Base-by-base conservation (phyloP, 78 protist genomes). In the Monosiga brevicollis region DNA sequence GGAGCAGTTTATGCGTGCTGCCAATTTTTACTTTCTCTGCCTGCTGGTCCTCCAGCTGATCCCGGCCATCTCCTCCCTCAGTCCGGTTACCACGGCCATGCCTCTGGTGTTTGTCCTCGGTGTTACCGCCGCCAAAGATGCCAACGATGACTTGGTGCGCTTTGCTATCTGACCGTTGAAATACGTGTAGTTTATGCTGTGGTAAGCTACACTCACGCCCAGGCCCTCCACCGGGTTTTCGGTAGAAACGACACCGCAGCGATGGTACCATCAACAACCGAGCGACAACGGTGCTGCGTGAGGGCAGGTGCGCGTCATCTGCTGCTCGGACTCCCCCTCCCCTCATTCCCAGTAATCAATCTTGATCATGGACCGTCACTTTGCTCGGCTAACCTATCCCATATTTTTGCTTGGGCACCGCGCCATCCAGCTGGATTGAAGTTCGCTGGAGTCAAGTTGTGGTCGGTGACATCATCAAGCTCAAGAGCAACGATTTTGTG, bases 11-110 rank as follows among this genome's bases (percentile, higher is more conserved):
- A 77, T 35, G 15, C 85, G 95, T 32, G 49, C 88, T 26, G 89
- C 93, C 79, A 96, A 96, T 84, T 34, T 81, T 29, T 93, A 88
- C 76, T 93, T 93, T 76, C 38, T 88, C 20, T 2, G 82, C 29
- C 62, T 82, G 76, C 34, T 88, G 41, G 20, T 80, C 40, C 72
- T 94, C 34, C 89, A 42, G 74, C 76, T 73, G 42, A 36, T 89
- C 29, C 93, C 93, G 2, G 77, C 22, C 1, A 37, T 85, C 24
- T 26, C 81, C 70, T 84, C 93, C 34, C 41, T 90, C 71, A 72
- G 1, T 40, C 93, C 93, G 29, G 15, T 80, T 80, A 79, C 86
- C 32, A 73, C 87, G 36, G 55, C 82, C 23, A 1, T 85, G 24
- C 94, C 94, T 1, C 87, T 91, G 29, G 29, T 88, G 32, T 1